phyloP scores from a whole-genome alignment of 768 basidiomycete genomes.

The Galerina sulciceps region DNA sequence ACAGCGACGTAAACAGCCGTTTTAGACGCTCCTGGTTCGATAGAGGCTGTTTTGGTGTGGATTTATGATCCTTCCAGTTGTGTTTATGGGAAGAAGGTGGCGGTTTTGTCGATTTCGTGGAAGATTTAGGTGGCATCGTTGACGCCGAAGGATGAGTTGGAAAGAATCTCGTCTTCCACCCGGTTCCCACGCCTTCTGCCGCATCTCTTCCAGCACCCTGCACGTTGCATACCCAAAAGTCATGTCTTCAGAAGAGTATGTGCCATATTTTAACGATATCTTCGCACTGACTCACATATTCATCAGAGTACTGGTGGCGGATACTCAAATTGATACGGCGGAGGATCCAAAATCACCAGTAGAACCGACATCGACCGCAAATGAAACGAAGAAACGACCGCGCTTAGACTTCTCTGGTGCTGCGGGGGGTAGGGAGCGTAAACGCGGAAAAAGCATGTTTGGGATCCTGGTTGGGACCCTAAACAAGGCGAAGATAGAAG shows the following conservation, averaged over 20 bases:
- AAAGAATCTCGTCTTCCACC: background rate
- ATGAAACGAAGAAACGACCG: conserved; percentile 65
- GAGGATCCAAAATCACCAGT: conserved; percentile 42
- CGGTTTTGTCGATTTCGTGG: conserved; percentile 10
- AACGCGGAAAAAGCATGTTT: conserved; percentile 89
- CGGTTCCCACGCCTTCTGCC: conserved; percentile 38
- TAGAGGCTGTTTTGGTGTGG: conserved; percentile 33
- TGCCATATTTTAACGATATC: background rate
- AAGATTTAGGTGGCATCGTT: conserved; percentile 25
- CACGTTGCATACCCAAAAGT: conserved; percentile 14
- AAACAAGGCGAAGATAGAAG: conserved; percentile 87
- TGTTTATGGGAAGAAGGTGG: conserved; percentile 15
- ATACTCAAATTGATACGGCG: conserved; percentile 28
- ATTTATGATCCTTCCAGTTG: conserved; percentile 26
- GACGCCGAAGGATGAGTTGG: background rate
- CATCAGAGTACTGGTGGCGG: conserved; percentile 32
- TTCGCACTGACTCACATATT: background rate
- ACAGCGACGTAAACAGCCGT: conserved; percentile 76
- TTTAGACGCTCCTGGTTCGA: conserved; percentile 44
- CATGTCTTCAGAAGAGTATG: conserved; percentile 63
- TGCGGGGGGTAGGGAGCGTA: conserved; percentile 59
- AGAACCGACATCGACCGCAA: conserved; percentile 48
- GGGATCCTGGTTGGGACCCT: conserved; percentile 82
- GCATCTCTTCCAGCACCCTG: conserved; percentile 21
- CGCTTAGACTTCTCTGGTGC: conserved; percentile 65